Conservation (phyloP, 345 rosid genomes). For the Eutrema heterophyllum region DNA sequence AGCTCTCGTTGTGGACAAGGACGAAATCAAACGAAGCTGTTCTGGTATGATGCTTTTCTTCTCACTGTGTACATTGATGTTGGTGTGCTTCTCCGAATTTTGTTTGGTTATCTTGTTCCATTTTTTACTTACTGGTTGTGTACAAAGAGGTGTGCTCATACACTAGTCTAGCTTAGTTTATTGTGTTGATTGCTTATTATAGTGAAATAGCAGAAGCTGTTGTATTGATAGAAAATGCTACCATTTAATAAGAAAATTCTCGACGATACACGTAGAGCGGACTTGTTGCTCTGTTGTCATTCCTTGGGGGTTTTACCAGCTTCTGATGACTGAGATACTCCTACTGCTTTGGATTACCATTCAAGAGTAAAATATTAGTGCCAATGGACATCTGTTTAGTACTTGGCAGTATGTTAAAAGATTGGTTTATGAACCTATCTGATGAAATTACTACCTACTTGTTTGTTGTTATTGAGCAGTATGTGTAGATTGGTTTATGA, state of each 20-base stretch:
- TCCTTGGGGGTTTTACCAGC: background rate
- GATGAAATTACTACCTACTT: background rate
- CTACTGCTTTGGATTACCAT: background rate
- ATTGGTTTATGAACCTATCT: background rate
- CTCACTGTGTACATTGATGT: background rate
- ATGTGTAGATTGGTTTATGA: background rate
- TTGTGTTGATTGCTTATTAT: background rate
- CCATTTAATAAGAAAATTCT: background rate
- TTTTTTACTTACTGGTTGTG: background rate
- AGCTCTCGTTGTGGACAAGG: conserved; percentile 87
- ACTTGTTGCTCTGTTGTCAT: background rate
- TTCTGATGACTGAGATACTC: conserved; percentile 4
- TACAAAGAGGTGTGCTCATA: background rate
- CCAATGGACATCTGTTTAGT: background rate
- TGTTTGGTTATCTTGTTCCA: background rate
- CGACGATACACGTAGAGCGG: background rate
- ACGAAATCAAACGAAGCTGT: conserved; percentile 87
- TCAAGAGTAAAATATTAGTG: background rate
- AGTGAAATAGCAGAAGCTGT: background rate
- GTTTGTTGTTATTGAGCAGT: background rate
- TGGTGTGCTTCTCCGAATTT: background rate
- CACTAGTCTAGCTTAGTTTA: background rate
- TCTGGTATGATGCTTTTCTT: conserved; percentile 44
- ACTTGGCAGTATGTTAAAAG: background rate
- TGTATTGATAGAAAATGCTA: background rate